These are phyloP conservation scores for Hylodesmum podocarpum DNA, from an alignment of 306 rosid species.

Conservation along the genomic window DNA sequence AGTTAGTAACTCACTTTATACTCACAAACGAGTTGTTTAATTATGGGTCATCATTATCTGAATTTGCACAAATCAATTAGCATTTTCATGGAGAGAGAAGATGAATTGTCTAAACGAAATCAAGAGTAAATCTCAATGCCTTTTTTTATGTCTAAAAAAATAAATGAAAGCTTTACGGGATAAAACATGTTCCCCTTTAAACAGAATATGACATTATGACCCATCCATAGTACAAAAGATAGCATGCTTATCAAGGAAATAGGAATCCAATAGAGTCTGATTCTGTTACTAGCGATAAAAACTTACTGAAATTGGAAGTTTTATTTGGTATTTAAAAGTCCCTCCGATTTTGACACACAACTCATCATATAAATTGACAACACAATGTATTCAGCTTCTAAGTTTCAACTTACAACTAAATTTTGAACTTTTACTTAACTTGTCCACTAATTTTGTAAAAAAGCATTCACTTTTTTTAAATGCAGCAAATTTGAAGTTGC, in stretches of 20 bases:
- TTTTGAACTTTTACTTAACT: too few relatives aligned
- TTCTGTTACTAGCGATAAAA: conserved; percentile 14
- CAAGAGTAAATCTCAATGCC: conserved; percentile 10
- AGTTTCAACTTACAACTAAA: too few relatives aligned
- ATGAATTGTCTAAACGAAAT: conserved; percentile 17
- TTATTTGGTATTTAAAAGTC: conserved; percentile 14
- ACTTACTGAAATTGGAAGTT: not conserved
- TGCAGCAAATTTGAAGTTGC: too few relatives aligned
- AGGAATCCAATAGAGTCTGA: conserved; percentile 12
- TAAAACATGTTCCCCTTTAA: conserved; percentile 13
- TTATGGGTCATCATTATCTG: conserved; percentile 36
- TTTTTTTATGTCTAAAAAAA: not conserved
- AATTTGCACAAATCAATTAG: conserved; percentile 16
- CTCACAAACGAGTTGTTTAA: conserved; percentile 35
- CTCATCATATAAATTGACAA: not conserved
- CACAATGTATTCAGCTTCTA: too few relatives aligned
- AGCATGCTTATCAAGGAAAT: conserved; percentile 5
- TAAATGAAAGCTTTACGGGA: not conserved
- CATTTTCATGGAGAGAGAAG: conserved; percentile 25
- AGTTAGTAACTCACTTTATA: conserved; percentile 18
- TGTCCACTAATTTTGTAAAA: too few relatives aligned
- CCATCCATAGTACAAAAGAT: conserved; percentile 1
- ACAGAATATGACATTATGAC: not conserved
- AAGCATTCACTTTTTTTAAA: too few relatives aligned
- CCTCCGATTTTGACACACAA: conserved; percentile 23